Evolutionary conservation across 148 eudicot species (phyloP).

Genomic region (Nepenthes mirabilis): DNA sequence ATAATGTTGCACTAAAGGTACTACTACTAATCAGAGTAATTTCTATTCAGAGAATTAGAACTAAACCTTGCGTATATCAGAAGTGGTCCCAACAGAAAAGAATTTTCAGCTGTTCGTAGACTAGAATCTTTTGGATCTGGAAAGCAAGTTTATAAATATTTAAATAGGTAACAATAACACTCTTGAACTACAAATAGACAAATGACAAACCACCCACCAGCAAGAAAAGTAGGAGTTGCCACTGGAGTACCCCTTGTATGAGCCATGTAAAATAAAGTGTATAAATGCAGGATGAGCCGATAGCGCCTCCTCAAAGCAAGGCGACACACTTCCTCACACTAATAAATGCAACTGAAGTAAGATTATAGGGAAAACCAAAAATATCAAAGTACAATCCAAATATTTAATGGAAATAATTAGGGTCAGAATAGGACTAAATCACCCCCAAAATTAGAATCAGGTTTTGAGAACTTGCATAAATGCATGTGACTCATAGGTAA

Average conservation of each 20-base stretch:
- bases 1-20: too few relatives aligned
- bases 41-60: conserved; percentile 8
- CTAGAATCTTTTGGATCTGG: conserved; percentile 72
- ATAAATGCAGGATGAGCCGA: conserved; percentile 82
- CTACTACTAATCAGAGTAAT: not conserved
- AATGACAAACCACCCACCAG: conserved; percentile 35
- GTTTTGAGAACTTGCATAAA: too few relatives aligned
- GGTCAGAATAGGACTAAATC: too few relatives aligned
- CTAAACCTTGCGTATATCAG: conserved; percentile 72
- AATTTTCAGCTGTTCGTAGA: conserved; percentile 54
- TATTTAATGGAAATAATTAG: too few relatives aligned
- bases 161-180: not conserved
- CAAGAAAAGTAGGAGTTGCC: conserved; percentile 81
- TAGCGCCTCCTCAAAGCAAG: conserved; percentile 87
- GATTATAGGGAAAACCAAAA: not conserved
- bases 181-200: not conserved
- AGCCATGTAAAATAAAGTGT: conserved; percentile 86
- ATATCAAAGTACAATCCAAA: not conserved
- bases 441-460: too few relatives aligned
- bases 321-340: conserved; percentile 99
- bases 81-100: conserved; percentile 86
- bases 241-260: conserved; percentile 90
- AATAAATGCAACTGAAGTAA: conserved; percentile 10
- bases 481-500: too few relatives aligned
- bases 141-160: conserved; percentile 8